Base-by-base conservation (phyloP, 768 basidiomycete genomes). In the Mycena vulgaris region DNA sequence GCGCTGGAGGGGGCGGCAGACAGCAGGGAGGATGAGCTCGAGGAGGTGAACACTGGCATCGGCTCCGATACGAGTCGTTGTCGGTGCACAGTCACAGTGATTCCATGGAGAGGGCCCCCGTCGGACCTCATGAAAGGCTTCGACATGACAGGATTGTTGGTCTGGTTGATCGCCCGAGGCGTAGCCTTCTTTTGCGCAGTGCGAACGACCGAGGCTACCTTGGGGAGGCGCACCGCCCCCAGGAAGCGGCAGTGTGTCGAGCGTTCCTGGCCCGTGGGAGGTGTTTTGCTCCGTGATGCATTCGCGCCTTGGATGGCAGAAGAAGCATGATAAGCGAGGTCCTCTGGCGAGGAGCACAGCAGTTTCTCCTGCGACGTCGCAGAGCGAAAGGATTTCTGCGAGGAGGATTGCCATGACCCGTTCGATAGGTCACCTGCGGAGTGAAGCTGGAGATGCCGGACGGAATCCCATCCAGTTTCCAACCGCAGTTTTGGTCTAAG, bases 81-180 rank as follows among this genome's bases (percentile, higher is more conserved):
- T 19, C 57, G 49, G 7, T 64, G 55, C 28, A 69, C 68, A 23
- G 68, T 69, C 10, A 69, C 51, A 2, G 51, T 69, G 31, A 69
- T 58, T 2, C 68, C 68, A 5, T 48, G 56, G 9, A 40, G 25
- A 19, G 68, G 68, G 49, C 39, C 49, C 0, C 17, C 48, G 35
- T 69, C 68, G 13, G 63, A 69, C 23, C 56, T 25, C 8, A 69
- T 69, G 42, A 65, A 65, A 0, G 68, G 68, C 23, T 37, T 40
- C 19, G 57, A 25, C 8, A 51, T 13, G 2, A 64, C 64, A 35
- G 5, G 57, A 30, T 45, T 42, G 35, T 45, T 59, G 21, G 16
- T 14, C 2, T n/a, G 10, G 57, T 37, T 25, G 13, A 63, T 33
- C 16, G 39, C 31, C n/a, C 68, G 62, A 14, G 49, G 58, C 7